Evolutionary conservation across 441 rosid genomes (phyloP).

Genomic region (Pelargonium citronellum): DNA sequence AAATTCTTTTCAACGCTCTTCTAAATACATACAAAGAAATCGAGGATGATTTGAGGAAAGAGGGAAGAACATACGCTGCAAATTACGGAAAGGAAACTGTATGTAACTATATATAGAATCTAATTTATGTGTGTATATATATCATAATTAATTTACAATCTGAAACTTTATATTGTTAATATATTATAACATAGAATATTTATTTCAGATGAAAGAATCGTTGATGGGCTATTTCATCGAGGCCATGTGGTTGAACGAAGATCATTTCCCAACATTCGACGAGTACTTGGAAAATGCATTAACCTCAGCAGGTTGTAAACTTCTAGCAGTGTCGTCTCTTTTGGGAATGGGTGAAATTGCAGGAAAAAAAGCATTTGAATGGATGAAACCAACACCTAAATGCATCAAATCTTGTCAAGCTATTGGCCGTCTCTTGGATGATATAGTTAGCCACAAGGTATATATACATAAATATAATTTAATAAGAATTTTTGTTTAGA

Average conservation of each 20-base stretch:
- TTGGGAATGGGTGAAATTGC: conserved; percentile 18
- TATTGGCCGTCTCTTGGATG: conserved; percentile 29
- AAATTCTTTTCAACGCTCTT: conserved; percentile 15
- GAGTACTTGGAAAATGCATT: conserved; percentile 26
- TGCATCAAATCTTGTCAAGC: conserved; percentile 10
- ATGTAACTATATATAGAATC: no score
- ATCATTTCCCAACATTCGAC: conserved; percentile 18
- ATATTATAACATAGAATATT: no score
- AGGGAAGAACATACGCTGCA: conserved; percentile 16
- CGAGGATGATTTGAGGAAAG: conserved; percentile 3
- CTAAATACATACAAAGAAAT: conserved; percentile 21
- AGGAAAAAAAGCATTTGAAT: neutral
- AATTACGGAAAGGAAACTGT: no score
- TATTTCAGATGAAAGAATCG: neutral
- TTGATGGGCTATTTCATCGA: neutral
- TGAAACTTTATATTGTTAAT: no score
- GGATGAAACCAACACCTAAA: neutral
- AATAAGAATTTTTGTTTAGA: no score
- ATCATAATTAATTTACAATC: no score
- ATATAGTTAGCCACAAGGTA: conserved; percentile 18
- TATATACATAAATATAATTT: no score
- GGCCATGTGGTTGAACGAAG: conserved; percentile 28
- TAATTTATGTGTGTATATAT: no score
- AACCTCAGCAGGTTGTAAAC: conserved; percentile 16
- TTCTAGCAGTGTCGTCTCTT: conserved; percentile 22